Evolutionary conservation across 768 basidiomycete species (phyloP).

Genomic region (Saitozyma podzolica): DNA sequence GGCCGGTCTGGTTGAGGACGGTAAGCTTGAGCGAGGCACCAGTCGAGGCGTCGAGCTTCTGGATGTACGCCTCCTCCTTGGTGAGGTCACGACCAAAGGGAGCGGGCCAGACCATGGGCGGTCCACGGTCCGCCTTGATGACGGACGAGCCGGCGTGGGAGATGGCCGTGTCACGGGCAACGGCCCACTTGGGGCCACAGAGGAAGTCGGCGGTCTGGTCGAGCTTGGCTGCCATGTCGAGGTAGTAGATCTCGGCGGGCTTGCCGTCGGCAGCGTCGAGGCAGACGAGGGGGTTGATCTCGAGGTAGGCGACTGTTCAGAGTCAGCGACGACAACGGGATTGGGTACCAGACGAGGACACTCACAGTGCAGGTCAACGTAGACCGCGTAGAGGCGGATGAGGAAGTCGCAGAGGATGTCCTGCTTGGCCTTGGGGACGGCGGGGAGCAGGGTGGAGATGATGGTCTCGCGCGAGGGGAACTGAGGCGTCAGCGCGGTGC

Average conservation of each 20-base stretch:
- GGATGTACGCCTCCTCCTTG: constrained; percentile 98
- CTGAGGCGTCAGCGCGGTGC: constrained; percentile 4
- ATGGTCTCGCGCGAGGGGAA: constrained; percentile 84
- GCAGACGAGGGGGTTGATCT: constrained; percentile 97
- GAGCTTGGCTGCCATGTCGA: constrained; percentile 99
- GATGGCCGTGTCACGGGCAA: constrained; percentile 74
- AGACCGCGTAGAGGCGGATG: constrained; percentile 90
- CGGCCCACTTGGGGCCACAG: constrained; percentile 97
- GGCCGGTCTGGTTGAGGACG: constrained; percentile 89
- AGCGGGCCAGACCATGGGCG: constrained; percentile 82
- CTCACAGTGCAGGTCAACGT: constrained; percentile 89
- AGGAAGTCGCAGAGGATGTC: constrained; percentile 94
- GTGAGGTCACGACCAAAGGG: constrained; percentile 97
- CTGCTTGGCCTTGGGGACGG: constrained; percentile 80
- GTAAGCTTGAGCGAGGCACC: constrained; percentile 98
- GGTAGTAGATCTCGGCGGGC: constrained; percentile 81
- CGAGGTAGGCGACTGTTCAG: constrained; percentile 80
- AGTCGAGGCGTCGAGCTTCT: constrained; percentile 94
- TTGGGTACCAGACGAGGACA: constrained; percentile 1
- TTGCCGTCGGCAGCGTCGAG: constrained; percentile 74
- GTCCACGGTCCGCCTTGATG: constrained; percentile 83
- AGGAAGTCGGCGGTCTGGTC: constrained; percentile 99
- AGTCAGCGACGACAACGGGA: not conserved
- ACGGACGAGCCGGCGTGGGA: constrained; percentile 59
- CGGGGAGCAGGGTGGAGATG: constrained; percentile 70